Evolutionary conservation across 1,284 basidiomycete genomes (phyloP).

Genomic region (Caloboletus inedulis): DNA sequence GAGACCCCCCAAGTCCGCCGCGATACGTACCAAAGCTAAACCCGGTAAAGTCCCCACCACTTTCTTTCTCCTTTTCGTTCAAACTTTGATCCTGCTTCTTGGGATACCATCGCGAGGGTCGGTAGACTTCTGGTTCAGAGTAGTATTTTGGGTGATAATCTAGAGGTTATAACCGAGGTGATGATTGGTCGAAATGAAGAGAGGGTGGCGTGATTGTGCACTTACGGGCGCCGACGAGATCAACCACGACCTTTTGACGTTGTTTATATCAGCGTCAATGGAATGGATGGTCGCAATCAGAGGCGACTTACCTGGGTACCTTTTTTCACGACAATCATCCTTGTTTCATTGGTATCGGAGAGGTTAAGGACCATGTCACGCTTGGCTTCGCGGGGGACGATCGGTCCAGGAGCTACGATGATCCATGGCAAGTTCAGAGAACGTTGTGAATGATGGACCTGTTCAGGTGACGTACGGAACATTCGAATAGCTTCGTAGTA

Average conservation of each 20-base stretch:
- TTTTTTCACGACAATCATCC: background rate
- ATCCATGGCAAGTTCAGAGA: background rate
- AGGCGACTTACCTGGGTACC: background rate
- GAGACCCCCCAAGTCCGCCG: background rate
- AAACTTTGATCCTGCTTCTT: background rate
- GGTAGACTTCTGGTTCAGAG: background rate
- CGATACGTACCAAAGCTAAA: constrained; percentile 1
- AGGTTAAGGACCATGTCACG: background rate
- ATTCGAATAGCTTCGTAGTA: constrained; percentile 1
- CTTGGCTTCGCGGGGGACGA: background rate
- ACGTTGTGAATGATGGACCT: background rate
- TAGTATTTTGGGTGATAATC: background rate
- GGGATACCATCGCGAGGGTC: background rate
- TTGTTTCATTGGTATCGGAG: background rate
- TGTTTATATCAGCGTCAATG: background rate
- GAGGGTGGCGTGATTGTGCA: background rate
- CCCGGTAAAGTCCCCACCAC: background rate
- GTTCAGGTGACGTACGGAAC: background rate
- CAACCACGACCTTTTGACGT: background rate
- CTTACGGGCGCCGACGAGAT: background rate
- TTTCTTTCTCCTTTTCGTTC: background rate
- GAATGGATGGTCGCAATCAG: background rate
- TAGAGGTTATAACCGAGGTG: background rate
- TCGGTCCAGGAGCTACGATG: background rate
- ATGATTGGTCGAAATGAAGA: background rate